These are phyloP conservation scores for Mycena sp. DNA, from an alignment of 1,284 basidiomycete genomes.

Conservation along the genomic window DNA sequence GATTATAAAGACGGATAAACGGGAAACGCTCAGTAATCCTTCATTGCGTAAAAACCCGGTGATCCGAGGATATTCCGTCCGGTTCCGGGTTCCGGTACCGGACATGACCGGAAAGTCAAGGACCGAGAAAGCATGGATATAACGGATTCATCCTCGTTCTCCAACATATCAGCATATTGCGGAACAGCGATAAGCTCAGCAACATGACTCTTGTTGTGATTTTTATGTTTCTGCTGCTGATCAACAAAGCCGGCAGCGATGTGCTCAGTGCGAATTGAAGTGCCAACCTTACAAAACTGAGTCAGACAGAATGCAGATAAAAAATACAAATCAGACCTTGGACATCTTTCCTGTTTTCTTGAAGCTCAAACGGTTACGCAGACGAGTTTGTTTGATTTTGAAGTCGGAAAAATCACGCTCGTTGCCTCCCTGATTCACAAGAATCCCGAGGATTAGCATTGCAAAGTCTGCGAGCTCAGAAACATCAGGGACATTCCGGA, in stretches of 20 bases:
- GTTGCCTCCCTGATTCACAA: constrained; percentile 12
- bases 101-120: too few species aligned
- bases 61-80: too few species aligned
- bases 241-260: neutral
- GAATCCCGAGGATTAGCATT: constrained; percentile 8
- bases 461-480: constrained; percentile 21
- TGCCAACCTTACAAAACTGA: neutral
- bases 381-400: constrained; percentile 19
- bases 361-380: constrained; percentile 15
- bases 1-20: too few species aligned
- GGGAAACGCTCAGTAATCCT: too few species aligned
- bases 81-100: too few species aligned
- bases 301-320: neutral
- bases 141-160: constrained; percentile 1
- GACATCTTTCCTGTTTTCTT: constrained; percentile 16
- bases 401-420: constrained; percentile 22
- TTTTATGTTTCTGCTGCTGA: constrained; percentile 1
- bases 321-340: neutral
- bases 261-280: neutral
- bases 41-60: too few species aligned
- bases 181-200: constrained; percentile 9
- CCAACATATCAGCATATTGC: constrained; percentile 8
- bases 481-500: neutral
- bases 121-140: too few species aligned
- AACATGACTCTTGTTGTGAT: constrained; percentile 10